A percentile compares a stretch with the other conserved stretches of the same genome.
Conservation (phyloP, 2,329 filamentous ascomycete species). For the Dactylellina haptotyla region DNA sequence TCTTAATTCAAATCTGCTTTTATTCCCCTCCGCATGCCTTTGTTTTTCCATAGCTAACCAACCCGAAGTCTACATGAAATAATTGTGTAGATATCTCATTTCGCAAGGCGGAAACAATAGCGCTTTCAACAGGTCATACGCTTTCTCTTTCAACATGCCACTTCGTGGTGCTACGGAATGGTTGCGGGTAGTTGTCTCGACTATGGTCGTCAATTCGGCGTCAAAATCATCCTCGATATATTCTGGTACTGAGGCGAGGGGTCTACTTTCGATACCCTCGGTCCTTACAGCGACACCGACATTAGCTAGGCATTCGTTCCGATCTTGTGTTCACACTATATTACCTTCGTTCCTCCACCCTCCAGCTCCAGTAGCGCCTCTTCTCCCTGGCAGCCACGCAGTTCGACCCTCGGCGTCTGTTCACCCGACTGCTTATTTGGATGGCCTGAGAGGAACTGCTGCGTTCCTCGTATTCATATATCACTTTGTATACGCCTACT, state of each 20-base stretch:
- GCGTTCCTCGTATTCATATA: constrained; percentile 58
- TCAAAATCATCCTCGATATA: neutral
- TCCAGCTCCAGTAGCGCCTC: neutral
- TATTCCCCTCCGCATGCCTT: too few relatives aligned
- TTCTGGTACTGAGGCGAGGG: neutral
- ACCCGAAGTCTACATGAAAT: too few relatives aligned
- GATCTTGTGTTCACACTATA: constrained; percentile 28
- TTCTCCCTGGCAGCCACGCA: constrained; percentile 14
- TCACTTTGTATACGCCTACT: constrained; percentile 57
- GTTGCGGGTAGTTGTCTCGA: constrained; percentile 10
- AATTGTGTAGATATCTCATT: too few relatives aligned
- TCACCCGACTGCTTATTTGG: constrained; percentile 56
- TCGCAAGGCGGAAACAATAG: too few relatives aligned
- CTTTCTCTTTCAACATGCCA: constrained; percentile 3
- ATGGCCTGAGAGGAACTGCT: constrained; percentile 59
- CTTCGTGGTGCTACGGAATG: constrained; percentile 18
- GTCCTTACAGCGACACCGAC: constrained; percentile 15
- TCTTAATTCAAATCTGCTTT: too few relatives aligned
- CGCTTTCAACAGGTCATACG: too few relatives aligned
- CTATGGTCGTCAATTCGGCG: neutral
- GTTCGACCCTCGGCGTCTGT: constrained; percentile 1
- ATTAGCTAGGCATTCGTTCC: constrained; percentile 23
- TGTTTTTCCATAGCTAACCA: too few relatives aligned
- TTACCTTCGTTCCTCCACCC: constrained; percentile 39
- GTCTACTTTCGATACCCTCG: constrained; percentile 9